Evolutionary conservation across 306 rosid genomes (phyloP), one percentile per base, ranked within the genome.

Genomic region (Mimosa pudica): DNA sequence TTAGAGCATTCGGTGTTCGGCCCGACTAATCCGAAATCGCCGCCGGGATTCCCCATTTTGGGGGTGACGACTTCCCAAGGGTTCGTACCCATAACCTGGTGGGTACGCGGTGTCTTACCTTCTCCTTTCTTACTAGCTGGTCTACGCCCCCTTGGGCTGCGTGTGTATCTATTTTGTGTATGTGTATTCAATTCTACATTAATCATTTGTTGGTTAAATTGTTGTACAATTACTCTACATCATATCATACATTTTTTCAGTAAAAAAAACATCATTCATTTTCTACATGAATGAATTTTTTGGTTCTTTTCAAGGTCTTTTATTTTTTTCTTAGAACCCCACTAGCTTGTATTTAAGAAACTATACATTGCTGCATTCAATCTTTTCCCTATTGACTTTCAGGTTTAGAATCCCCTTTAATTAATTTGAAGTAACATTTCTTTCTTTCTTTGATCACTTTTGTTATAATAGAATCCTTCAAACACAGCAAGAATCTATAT

Each of bases 361-460:
- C 79, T 77, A 76, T 80, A 60, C 4, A 58, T 44, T 54, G 82
- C 67, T 24, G 82, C 67, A 78, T 63, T 65, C 68, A 70, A 74
- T 54, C 62, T 16, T 16, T 74, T 77, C 60, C 47, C 63, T 42
- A 8, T 71, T 30, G 58, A 46, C 57, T 16, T 47, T 36, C 44
- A 63, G 3, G 45, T 33, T 76, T 45, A 41, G 11, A 63, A 57
- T 24, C 30, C 9, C 3, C 61, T 55, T 55, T 55, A 2, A 55
- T 2, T 16, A 24, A 55, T 2, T 16, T 17, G 6, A 55, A 55
- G 61, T 10, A 55, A 6, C 24, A 6, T 16, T 55, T 52, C 58
- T 52, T 52, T 13, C 20, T 52, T 52, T 6, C 2, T 16, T 52
- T 16, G 58, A 16, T 52, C 18, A 52, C 58, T 52, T 52, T 52